Evolutionary conservation across 2,329 filamentous ascomycete genomes (phyloP), one percentile per base, ranked within the genome.

Genomic region (Sclerotinia minor): DNA sequence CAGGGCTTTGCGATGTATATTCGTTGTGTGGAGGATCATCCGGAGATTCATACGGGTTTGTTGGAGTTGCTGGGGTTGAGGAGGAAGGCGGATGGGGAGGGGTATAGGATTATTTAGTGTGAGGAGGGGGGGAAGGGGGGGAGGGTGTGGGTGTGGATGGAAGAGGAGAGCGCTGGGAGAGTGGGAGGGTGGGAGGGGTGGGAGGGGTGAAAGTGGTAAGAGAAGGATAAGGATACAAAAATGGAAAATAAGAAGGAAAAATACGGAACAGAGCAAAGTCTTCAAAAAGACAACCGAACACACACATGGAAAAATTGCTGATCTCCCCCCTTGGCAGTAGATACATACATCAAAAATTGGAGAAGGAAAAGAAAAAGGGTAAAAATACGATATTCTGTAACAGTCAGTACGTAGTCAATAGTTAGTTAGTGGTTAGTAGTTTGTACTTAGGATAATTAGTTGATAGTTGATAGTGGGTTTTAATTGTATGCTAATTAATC

Each of bases 21-120:
- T 17, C 24, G 38, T n/a, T 49, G 45, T 54, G 52, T 67, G 59
- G 47, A 54, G 24, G 64, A 67, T 32, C 64, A 68, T 44, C 68
- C 69, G 9, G 71, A 72, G 54, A 64, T 70, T 38, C 44, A 54
- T 21, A 59, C 47, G 7, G 68, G 65, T 13, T 44, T 73, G 50
- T 21, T 65, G 41, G 67, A 69, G 47, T 64, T 71, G 61, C 21
- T 73, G 26, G 71, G 68, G 47, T 59, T 65, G 29, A 71, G 58
- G 61, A 49, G 19, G 38, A 26, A 54, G 64, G 55, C 54, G 19
- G 69, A 66, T 63, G 68, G 67, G 35, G 41, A 65, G 32, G 65
- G 59, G n/a, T 61, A 61, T 35, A 70, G 69, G 68, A 71, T 69
- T 68, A 57, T 71, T 41, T 70, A 38, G 65, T n/a, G 21, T 21